Evolutionary conservation across 495 filamentous ascomycete genomes (phyloP).

Genomic region (Geoglossum glabrum): DNA sequence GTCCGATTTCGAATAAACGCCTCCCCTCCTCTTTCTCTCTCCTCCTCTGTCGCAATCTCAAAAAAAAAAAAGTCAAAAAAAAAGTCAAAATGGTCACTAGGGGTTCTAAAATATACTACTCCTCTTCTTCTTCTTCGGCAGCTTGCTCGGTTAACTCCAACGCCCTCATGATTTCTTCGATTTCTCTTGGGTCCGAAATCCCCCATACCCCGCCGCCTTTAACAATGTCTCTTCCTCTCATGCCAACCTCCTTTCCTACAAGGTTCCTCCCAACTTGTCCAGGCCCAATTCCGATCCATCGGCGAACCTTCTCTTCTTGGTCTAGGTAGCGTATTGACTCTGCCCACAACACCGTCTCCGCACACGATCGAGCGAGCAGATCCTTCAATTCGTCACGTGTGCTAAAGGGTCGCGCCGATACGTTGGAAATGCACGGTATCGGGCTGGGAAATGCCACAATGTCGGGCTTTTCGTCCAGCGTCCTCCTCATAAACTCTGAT

Average conservation of each 20-base stretch:
- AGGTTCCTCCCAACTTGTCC: slow-evolving; percentile 88
- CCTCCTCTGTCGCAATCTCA: too few species aligned
- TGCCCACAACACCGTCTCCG: slow-evolving; percentile 88
- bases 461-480: slow-evolving; percentile 30
- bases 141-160: slow-evolving; percentile 51
- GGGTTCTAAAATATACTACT: too few species aligned
- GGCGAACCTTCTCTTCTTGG: slow-evolving; percentile 58
- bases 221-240: slow-evolving; percentile 50
- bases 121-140: slow-evolving; percentile 11
- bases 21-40: too few species aligned
- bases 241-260: slow-evolving; percentile 88
- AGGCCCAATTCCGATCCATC: slow-evolving; percentile 88
- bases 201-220: slow-evolving; percentile 88
- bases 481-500: slow-evolving; percentile 42
- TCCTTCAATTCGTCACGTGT: slow-evolving; percentile 2
- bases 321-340: slow-evolving; percentile 80
- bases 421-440: slow-evolving; percentile 70
- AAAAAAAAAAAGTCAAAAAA: too few species aligned
- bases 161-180: slow-evolving; percentile 51
- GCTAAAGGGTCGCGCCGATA: slow-evolving; percentile 55
- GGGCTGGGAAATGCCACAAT: slow-evolving; percentile 48
- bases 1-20: too few species aligned
- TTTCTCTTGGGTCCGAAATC: slow-evolving; percentile 64
- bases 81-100: too few species aligned
- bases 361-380: slow-evolving; percentile 45